Percentiles rank a stretch among this genome's conserved stretches.
Conservation (phyloP, 495 filamentous ascomycete species). For the Umbilicaria muhlenbergii region DNA sequence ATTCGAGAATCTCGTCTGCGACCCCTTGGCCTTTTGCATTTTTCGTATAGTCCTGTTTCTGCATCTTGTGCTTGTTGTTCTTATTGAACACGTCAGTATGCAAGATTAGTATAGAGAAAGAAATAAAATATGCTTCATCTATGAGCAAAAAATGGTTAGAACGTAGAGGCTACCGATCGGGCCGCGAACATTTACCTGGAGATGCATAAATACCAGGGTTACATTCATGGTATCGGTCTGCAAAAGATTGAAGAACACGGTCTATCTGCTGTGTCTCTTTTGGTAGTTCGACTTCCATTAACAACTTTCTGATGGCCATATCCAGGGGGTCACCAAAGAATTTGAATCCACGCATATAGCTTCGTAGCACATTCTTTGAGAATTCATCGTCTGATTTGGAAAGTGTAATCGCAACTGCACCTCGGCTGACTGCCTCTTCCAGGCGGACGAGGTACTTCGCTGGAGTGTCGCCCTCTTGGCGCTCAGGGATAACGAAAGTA, state of each 20-base stretch:
- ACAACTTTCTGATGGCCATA: slow-evolving; percentile 86
- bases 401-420: slow-evolving; percentile 64
- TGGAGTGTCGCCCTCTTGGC: slow-evolving; percentile 78
- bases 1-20: slow-evolving; percentile 80
- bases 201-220: slow-evolving; percentile 90
- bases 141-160: neutral
- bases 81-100: slow-evolving; percentile 99
- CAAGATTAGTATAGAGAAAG: slow-evolving; percentile 89
- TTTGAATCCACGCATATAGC: slow-evolving; percentile 85
- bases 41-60: slow-evolving; percentile 87
- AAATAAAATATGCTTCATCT: slow-evolving; percentile 94
- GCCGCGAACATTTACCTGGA: slow-evolving; percentile 31
- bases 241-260: slow-evolving; percentile 82
- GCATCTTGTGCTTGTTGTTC: slow-evolving; percentile 99
- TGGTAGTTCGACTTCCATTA: slow-evolving; percentile 93
- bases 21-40: slow-evolving; percentile 84
- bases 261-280: slow-evolving; percentile 98
- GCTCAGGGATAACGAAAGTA: slow-evolving; percentile 54
- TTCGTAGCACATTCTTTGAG: slow-evolving; percentile 64
- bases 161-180: neutral
- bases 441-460: slow-evolving; percentile 74
- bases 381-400: slow-evolving; percentile 77
- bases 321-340: slow-evolving; percentile 96
- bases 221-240: slow-evolving; percentile 94
- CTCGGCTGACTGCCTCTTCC: slow-evolving; percentile 60